A percentile compares a stretch with the other conserved stretches of the same genome.
Conservation (phyloP, 345 rosid genomes). For the Boechera retrofracta region DNA sequence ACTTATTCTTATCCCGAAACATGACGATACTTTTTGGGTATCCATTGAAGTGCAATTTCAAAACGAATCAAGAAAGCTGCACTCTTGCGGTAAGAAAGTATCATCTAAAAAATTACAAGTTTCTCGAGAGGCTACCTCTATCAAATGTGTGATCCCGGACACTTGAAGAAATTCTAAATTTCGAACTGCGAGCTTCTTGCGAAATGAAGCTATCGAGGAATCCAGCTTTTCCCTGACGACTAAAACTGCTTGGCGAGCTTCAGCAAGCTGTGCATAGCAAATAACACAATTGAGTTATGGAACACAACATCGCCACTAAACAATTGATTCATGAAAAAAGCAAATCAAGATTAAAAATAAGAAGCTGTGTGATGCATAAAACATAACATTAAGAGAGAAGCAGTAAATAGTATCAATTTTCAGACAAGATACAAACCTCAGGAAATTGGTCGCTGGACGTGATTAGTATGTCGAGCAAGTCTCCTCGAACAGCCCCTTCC, state of each 20-base stretch:
- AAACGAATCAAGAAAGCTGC: constrained; percentile 7
- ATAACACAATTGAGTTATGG: constrained; percentile 18
- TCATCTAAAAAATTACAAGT: background rate
- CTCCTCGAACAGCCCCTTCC: constrained; percentile 83
- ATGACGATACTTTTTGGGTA: background rate
- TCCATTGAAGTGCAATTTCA: constrained; percentile 12
- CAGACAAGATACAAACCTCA: constrained; percentile 59
- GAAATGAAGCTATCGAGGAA: constrained; percentile 36
- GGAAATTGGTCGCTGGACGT: constrained; percentile 65
- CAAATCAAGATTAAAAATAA: background rate
- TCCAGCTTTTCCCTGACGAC: constrained; percentile 59
- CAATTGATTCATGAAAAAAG: constrained; percentile 4
- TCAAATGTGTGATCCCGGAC: constrained; percentile 47
- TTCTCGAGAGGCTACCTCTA: constrained; percentile 45
- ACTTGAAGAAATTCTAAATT: constrained; percentile 46
- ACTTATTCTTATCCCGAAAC: background rate
- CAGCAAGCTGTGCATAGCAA: constrained; percentile 61
- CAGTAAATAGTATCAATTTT: constrained; percentile 1
- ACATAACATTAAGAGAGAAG: constrained; percentile 15
- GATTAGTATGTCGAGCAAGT: constrained; percentile 62
- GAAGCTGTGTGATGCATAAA: constrained; percentile 32
- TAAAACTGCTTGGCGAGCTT: constrained; percentile 67
- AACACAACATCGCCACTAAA: constrained; percentile 14
- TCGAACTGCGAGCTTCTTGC: constrained; percentile 40
- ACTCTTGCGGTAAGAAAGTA: constrained; percentile 19